Evolutionary conservation across 306 rosid species (phyloP).

Genomic region (Lagenaria siceraria): DNA sequence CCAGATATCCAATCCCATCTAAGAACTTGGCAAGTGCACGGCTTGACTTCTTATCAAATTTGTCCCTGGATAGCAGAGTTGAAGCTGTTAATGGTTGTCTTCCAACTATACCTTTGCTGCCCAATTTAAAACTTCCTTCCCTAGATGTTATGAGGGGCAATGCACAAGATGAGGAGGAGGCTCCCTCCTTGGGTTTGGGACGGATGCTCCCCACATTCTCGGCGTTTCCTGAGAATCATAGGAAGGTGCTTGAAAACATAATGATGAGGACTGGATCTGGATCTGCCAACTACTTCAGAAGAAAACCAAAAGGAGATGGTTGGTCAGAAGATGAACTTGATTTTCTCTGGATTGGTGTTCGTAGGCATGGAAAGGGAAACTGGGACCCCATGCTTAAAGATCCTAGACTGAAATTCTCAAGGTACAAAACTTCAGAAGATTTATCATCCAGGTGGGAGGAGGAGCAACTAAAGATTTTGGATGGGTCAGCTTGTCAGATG

Average conservation of each 20-base stretch:
- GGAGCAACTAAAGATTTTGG: slow-evolving; percentile 77
- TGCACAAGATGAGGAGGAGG: slow-evolving; percentile 61
- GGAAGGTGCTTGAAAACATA: slow-evolving; percentile 95
- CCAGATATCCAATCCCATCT: slow-evolving; percentile 58
- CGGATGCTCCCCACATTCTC: slow-evolving; percentile 50
- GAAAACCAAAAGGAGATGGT: slow-evolving; percentile 56
- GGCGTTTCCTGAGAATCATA: slow-evolving; percentile 81
- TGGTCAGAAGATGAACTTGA: slow-evolving; percentile 99
- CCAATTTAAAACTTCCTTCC: slow-evolving; percentile 61
- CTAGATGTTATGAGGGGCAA: slow-evolving; percentile 61
- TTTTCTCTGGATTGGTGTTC: slow-evolving; percentile 95
- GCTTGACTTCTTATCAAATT: slow-evolving; percentile 61
- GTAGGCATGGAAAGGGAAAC: slow-evolving; percentile 91
- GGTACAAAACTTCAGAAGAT: slow-evolving; percentile 61
- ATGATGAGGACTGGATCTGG: slow-evolving; percentile 93
- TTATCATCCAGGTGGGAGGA: slow-evolving; percentile 85
- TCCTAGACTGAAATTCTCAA: slow-evolving; percentile 70
- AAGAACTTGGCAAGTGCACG: slow-evolving; percentile 47
- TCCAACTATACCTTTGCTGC: slow-evolving; percentile 57
- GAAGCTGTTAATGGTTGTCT: slow-evolving; percentile 54
- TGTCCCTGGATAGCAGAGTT: slow-evolving; percentile 58
- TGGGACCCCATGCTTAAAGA: slow-evolving; percentile 91
- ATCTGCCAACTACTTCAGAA: slow-evolving; percentile 33
- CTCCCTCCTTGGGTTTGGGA: slow-evolving; percentile 69
- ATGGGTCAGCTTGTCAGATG: slow-evolving; percentile 49